Evolutionary conservation across 1,284 basidiomycete species (phyloP), one percentile per base, ranked within the genome.

Genomic region (Kwoniella shivajii): DNA sequence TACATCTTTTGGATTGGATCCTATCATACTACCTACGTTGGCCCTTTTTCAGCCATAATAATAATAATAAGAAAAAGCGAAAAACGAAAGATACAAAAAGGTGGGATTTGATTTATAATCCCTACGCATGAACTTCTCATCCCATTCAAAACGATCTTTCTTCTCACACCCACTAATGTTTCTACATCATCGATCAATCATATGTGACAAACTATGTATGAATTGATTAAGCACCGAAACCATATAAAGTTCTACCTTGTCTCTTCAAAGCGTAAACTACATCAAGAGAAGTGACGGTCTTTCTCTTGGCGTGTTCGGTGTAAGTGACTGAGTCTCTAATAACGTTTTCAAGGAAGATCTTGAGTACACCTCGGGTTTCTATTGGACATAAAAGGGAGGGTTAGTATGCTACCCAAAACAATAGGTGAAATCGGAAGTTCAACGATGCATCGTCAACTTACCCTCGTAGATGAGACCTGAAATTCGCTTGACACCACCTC

Each of bases 401-500:
- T 10, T 26, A 43, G 39, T 16, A 24, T 30, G 33, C 16, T 36
- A 39, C 26, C 24, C 39, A 14, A 42, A 10, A 3, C 13, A 31
- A 16, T n/a, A 11, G 11, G 6, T 29, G 27, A 38, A 11, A 10
- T 14, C 11, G 13, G 26, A 6, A 11, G 34, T 29, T 7, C 6
- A 18, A 20, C 22, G 26, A 29, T 22, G 29, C n/a, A 20, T 29
- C n/a, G 24, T n/a, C 6, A 22, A 45, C 51, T 45, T 14, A 54
- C 51, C 56, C 78, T 92, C 89, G 78, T 92, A 92, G 80, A 92
- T 90, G 66, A 90, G 84, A 72, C 88, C 89, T 54, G 89, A 90
- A 78, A 90, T 90, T 62, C 89, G 89, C 82, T 92, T 91, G 72
- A 92, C 90, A 86, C 90, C 90, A 75, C 91, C 91, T 84, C 91